Evolutionary conservation across 495 filamentous ascomycete genomes (phyloP).

Genomic region (Aspergillus nanangensis): DNA sequence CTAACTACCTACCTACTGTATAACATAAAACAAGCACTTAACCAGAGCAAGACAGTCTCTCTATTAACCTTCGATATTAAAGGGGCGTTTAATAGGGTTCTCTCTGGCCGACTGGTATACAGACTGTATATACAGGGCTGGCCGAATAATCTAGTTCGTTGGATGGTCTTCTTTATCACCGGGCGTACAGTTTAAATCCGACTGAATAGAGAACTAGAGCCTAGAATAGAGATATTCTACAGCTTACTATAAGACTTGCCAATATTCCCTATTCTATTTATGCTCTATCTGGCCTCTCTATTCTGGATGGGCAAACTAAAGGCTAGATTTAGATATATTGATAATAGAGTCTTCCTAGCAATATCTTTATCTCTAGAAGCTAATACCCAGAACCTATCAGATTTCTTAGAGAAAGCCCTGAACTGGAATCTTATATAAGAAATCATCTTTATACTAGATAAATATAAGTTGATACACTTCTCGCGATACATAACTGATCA

Average conservation of each 20-base stretch:
- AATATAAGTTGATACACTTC: background rate
- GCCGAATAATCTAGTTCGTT: conserved; percentile 5
- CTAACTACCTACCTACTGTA: background rate
- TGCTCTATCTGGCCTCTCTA: conserved; percentile 7
- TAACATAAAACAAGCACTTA: background rate
- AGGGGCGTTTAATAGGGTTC: background rate
- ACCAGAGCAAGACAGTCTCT: background rate
- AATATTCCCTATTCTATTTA: conserved; percentile 10
- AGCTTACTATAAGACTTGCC: conserved; percentile 12
- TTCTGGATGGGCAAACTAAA: too few species aligned
- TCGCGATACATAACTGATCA: background rate
- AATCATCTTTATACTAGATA: background rate
- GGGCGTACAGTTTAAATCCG: background rate
- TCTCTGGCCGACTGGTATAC: background rate
- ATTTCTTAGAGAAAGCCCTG: background rate
- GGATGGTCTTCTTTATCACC: too few species aligned
- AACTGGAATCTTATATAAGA: too few species aligned
- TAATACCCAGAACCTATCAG: too few species aligned
- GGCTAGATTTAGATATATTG: too few species aligned
- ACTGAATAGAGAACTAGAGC: conserved; percentile 3
- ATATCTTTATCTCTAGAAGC: too few species aligned
- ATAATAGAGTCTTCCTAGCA: too few species aligned
- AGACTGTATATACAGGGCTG: conserved; percentile 6
- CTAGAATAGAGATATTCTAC: background rate
- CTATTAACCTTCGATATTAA: too few species aligned